phyloP scores from a whole-genome alignment of 345 rosid genomes.

The Euclidium syriacum region DNA sequence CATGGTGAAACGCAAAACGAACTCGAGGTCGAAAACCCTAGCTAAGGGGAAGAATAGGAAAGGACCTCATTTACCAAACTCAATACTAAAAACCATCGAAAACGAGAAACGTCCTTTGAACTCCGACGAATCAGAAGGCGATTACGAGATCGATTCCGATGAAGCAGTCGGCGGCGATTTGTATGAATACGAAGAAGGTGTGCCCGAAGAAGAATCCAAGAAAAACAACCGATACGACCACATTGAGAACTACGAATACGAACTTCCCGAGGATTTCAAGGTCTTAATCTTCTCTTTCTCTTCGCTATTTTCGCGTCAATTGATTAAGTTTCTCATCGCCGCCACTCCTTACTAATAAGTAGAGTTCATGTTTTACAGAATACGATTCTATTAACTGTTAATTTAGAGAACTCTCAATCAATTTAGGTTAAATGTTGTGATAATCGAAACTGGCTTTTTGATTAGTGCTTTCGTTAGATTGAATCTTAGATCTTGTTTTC shows the following conservation, averaged over 20 bases:
- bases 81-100: slow-evolving; percentile 52
- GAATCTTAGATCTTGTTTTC: not conserved
- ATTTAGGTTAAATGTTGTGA: not conserved
- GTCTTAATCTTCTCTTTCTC: slow-evolving; percentile 21
- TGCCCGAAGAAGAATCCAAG: slow-evolving; percentile 66
- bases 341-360: too few relatives aligned
- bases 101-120: slow-evolving; percentile 39
- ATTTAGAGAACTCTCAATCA: too few relatives aligned
- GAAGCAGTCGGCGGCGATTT: slow-evolving; percentile 44
- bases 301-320: not conserved
- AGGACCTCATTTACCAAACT: slow-evolving; percentile 74
- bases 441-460: not conserved
- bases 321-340: not conserved
- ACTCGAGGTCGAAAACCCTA: slow-evolving; percentile 22
- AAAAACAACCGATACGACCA: slow-evolving; percentile 77
- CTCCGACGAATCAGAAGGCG: slow-evolving; percentile 60
- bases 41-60: slow-evolving; percentile 19
- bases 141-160: slow-evolving; percentile 45
- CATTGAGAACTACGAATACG: slow-evolving; percentile 61
- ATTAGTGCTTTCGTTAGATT: too few relatives aligned
- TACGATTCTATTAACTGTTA: too few relatives aligned
- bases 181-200: slow-evolving; percentile 82
- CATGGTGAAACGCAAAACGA: slow-evolving; percentile 23
- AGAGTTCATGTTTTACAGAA: too few relatives aligned
- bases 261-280: slow-evolving; percentile 68